These are phyloP conservation scores for Cadophora sp. DNA, from an alignment of 2,329 filamentous ascomycete genomes.

Conservation along the genomic window DNA sequence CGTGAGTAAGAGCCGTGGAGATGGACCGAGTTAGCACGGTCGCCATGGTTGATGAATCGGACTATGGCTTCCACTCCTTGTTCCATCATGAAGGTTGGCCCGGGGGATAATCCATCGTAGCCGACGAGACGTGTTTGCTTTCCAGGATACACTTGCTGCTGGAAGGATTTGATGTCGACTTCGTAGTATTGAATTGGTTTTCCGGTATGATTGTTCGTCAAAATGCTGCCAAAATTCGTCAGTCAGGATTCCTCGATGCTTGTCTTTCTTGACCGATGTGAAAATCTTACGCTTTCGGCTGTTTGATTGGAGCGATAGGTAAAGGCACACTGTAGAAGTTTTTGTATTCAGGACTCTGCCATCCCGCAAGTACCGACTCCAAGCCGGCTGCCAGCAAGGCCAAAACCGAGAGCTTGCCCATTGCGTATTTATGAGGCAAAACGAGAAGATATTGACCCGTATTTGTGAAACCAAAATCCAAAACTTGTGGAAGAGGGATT, in stretches of 20 bases:
- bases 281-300: neutral
- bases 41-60: neutral
- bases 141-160: neutral
- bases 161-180: neutral
- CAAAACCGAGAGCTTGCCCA: neutral
- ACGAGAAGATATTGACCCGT: neutral
- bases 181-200: neutral
- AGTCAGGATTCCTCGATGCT: too few species aligned
- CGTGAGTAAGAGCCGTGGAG: neutral
- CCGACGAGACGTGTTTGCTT: neutral
- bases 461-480: too few species aligned
- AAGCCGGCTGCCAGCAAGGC: neutral
- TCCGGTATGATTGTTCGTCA: neutral
- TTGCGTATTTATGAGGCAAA: neutral
- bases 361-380: neutral
- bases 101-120: neutral
- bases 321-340: neutral
- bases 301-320: neutral
- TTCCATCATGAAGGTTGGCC: neutral
- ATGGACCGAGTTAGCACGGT: neutral
- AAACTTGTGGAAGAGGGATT: neutral
- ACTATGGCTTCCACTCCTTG: neutral
- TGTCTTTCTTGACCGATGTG: too few species aligned
- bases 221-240: neutral
- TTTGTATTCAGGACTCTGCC: neutral